Conservation (phyloP, 1,139 yeast genomes). For the Candida sp. region DNA sequence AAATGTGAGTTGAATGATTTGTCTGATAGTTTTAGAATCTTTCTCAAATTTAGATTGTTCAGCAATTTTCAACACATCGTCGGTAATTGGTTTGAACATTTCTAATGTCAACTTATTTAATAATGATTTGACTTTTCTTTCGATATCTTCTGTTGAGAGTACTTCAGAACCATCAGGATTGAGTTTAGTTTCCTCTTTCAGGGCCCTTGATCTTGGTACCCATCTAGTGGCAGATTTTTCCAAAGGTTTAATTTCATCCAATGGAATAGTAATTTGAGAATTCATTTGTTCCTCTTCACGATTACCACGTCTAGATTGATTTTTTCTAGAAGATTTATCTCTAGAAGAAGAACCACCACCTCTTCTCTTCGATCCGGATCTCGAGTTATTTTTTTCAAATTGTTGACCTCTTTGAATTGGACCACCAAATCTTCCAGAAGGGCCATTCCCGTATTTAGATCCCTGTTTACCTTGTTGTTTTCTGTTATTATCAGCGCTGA, state of each 20-base stretch:
- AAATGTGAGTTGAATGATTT: conserved; percentile 81
- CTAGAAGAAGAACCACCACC: conserved; percentile 49
- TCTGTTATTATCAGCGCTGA: conserved; percentile 20
- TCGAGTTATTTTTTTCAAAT: conserved; percentile 60
- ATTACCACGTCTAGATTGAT: conserved; percentile 35
- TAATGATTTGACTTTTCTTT: conserved; percentile 82
- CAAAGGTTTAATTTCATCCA: conserved; percentile 56
- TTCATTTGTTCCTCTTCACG: conserved; percentile 32
- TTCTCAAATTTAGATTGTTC: conserved; percentile 86
- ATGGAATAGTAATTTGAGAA: conserved; percentile 26
- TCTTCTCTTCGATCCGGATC: conserved; percentile 68
- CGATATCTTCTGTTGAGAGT: conserved; percentile 70
- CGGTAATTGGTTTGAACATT: conserved; percentile 79
- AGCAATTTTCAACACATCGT: conserved; percentile 73
- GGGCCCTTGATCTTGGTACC: conserved; percentile 78
- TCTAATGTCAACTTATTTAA: conserved; percentile 94
- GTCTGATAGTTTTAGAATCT: conserved; percentile 77
- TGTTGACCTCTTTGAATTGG: conserved; percentile 34
- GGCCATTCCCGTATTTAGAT: conserved; percentile 19
- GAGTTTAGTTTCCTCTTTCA: conserved; percentile 51
- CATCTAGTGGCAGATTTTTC: conserved; percentile 85
- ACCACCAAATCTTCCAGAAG: conserved; percentile 35
- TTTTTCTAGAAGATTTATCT: conserved; percentile 50
- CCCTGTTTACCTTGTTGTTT: conserved; percentile 16
- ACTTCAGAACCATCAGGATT: conserved; percentile 77